Evolutionary conservation across 352 stramenopile species (phyloP).

Genomic region (Globisporangium lucens): DNA sequence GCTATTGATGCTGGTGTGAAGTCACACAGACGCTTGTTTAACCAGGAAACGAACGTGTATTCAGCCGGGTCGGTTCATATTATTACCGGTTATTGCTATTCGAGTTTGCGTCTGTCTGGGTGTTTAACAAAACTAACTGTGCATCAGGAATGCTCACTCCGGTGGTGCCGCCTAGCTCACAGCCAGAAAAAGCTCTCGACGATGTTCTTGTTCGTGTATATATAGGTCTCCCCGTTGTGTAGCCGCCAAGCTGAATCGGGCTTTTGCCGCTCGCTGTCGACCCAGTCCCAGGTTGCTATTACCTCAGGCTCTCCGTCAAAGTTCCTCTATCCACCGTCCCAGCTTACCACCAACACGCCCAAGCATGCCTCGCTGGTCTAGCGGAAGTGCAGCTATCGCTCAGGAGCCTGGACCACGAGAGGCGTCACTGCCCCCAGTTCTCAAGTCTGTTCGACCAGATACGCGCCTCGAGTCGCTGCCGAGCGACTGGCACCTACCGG

Average conservation of each 20-base stretch:
- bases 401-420: not conserved
- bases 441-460: not conserved
- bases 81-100: not conserved
- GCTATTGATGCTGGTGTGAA: not conserved
- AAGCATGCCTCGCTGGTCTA: not conserved
- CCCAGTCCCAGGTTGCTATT: not conserved
- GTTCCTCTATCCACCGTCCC: not conserved
- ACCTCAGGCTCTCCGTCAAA: not conserved
- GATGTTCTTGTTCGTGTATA: not conserved
- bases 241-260: not conserved
- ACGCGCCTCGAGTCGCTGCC: conserved; percentile 5
- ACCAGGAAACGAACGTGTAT: not conserved
- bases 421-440: not conserved
- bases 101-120: not conserved
- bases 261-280: not conserved
- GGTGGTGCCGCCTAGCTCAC: not conserved
- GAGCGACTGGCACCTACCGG: conserved; percentile 15
- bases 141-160: not conserved
- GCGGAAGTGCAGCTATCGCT: not conserved
- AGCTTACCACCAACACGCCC: not conserved
- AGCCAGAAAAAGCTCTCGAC: not conserved
- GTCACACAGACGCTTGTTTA: not conserved
- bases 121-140: not conserved
- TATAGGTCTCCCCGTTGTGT: not conserved
- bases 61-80: not conserved